These are phyloP conservation scores for Bullera alba DNA, from an alignment of 768 basidiomycete species.

Conservation along the genomic window DNA sequence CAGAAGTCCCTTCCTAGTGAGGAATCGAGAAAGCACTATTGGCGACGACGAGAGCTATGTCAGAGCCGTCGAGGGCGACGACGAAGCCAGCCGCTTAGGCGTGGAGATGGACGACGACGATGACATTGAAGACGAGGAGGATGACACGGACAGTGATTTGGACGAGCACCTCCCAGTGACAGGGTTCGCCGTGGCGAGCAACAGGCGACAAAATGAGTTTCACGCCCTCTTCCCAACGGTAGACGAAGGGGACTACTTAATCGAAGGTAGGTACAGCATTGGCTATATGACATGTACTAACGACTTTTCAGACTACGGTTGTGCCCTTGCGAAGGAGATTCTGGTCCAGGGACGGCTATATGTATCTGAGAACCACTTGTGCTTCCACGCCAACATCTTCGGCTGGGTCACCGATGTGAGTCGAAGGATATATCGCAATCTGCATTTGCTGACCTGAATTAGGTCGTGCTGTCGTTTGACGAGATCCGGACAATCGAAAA, in stretches of 20 bases:
- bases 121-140: constrained; percentile 39
- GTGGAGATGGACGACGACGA: constrained; percentile 25
- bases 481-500: constrained; percentile 84
- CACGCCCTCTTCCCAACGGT: constrained; percentile 84
- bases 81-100: constrained; percentile 9
- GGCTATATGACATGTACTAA: neutral
- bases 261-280: constrained; percentile 65
- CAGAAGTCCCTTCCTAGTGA: constrained; percentile 21
- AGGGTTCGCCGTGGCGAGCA: constrained; percentile 94
- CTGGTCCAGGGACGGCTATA: constrained; percentile 92
- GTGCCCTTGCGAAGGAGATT: constrained; percentile 92
- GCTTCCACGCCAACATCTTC: constrained; percentile 98
- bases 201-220: constrained; percentile 88
- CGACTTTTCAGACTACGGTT: constrained; percentile 79
- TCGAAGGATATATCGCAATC: constrained; percentile 6
- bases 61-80: constrained; percentile 8
- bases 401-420: constrained; percentile 97
- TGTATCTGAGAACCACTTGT: constrained; percentile 98
- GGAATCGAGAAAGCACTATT: neutral
- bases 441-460: neutral
- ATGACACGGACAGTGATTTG: constrained; percentile 50
- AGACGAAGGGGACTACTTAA: constrained; percentile 92
- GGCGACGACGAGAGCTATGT: constrained; percentile 10
- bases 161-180: constrained; percentile 78
- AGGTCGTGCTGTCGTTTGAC: constrained; percentile 81